These are phyloP conservation scores for Neoboletus brunneissimus DNA, from an alignment of 768 basidiomycete genomes.

Conservation along the genomic window DNA sequence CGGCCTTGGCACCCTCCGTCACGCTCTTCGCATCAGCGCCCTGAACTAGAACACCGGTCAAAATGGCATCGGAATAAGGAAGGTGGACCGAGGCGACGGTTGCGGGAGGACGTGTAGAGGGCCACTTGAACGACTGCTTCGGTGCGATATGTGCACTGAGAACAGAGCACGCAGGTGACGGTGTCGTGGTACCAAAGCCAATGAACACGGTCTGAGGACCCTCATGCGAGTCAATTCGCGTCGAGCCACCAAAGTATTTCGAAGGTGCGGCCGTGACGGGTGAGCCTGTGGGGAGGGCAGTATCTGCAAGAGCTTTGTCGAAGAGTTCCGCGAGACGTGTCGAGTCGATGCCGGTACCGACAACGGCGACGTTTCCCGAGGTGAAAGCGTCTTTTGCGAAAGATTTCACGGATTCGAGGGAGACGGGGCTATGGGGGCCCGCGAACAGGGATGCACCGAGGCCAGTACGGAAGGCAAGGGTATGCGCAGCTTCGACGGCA, in stretches of 20 bases:
- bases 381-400: slow-evolving; percentile 74
- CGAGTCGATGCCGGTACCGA: slow-evolving; percentile 85
- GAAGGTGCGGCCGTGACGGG: slow-evolving; percentile 28
- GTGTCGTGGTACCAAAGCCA: slow-evolving; percentile 75
- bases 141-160: slow-evolving; percentile 82
- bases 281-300: slow-evolving; percentile 35
- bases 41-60: slow-evolving; percentile 82
- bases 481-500: slow-evolving; percentile 86
- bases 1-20: slow-evolving; percentile 64
- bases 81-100: slow-evolving; percentile 74
- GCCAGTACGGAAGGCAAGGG: slow-evolving; percentile 89
- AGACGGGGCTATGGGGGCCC: slow-evolving; percentile 59
- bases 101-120: slow-evolving; percentile 55
- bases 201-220: slow-evolving; percentile 78
- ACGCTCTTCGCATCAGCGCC: slow-evolving; percentile 61
- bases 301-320: slow-evolving; percentile 56
- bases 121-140: slow-evolving; percentile 82
- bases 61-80: slow-evolving; percentile 87
- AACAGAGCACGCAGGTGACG: slow-evolving; percentile 71
- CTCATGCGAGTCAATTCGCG: slow-evolving; percentile 62
- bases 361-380: slow-evolving; percentile 76
- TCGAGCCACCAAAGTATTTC: slow-evolving; percentile 83
- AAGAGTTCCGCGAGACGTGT: slow-evolving; percentile 68
- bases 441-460: slow-evolving; percentile 91
- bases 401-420: slow-evolving; percentile 65